Evolutionary conservation across 2,329 filamentous ascomycete genomes (phyloP), one percentile per base, ranked within the genome.

Genomic region (Albophoma yamanashiensis): DNA sequence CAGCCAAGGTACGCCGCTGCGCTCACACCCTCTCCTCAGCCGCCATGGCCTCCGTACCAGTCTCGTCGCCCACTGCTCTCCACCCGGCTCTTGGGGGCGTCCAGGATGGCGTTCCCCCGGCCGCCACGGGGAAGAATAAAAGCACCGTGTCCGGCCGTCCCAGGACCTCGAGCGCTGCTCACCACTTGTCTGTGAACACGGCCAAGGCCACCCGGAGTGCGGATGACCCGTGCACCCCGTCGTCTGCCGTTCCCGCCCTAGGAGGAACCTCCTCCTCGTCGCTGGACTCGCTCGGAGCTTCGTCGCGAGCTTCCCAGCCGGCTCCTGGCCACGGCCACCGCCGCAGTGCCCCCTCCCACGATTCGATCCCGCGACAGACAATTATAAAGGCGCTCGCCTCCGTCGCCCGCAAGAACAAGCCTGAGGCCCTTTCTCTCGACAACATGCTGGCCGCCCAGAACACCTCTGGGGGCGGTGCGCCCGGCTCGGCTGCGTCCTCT

Each of bases 301-400:
- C 31, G 50, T 36, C 50, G 50, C 50, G 50, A 20, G 20, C 8
- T 36, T 53, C 47, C 17, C 27, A 52, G 3, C 31, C 50, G 7
- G 20, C 5, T 25, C 63, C 63, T 64, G 73, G 67, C 56, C 68
- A 80, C 64, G 73, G 67, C 56, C 68, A 80, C 64, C 77, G 74
- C 58, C 81, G 79, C 70, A 79, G 75, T 71, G 73, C 76, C 20
- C 77, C 79, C 39, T 88, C 86, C 14, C 80, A 83, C 70, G 88
- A 90, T 67, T 58, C 64, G 1, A 79, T 92, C 65, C 89, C 90
- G 15, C 85, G 86, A 64, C 90, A 93, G 75, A 93, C 90, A 60
- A 86, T 92, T 68, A 85, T 92, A 78, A 92, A 94, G 76, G 89
- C 89, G 7, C 76, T 93, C 65, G 88, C 88, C 60, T 92, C 89